Base-by-base conservation (phyloP, 768 basidiomycete genomes). In the Tylopilus sp. region DNA sequence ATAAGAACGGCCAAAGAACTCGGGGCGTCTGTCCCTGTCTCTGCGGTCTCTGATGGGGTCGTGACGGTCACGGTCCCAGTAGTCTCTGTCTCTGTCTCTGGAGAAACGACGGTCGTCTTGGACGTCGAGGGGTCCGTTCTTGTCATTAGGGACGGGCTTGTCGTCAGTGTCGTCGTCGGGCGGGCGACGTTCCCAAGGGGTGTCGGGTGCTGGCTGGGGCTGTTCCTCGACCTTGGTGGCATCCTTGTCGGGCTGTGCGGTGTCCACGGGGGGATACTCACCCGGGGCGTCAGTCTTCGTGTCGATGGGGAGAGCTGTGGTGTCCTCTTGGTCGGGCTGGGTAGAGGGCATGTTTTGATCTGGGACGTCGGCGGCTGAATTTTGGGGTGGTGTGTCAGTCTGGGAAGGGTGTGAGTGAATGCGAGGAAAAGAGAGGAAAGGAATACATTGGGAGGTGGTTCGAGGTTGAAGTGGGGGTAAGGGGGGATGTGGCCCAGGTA, bases 401-500 rank as follows among this genome's bases (percentile, higher is more conserved):
- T 64, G 56, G 28, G 54, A 57, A 25, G 63, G 55, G 36, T 21
- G 50, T 61, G 43, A 61, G 53, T 25, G 28, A 2, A 23, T 33
- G 31, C 8, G 53, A 6, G 26, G 31, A 48, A 1, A 22, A 0
- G 52, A 48, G 51, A 51, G 49, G 55, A 57, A 57, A 53, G 56
- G 57, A 28, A 28, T 69, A 70, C 73, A 69, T 74, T 73, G 53
- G 31, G 4, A 9, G 53, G 59, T 15, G 44, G 36, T 36, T 36
- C 36, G 36, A 36, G 7, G 36, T 36, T 30, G 53, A 53, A 57
- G 25, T 28, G 33, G 42, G 47, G 47, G 20, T 54, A 56, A 6
- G 66, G 55, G 9, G 48, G 40, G 47, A 69, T 68, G n/a, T 76
- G 69, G 31, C 88, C 88, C 51, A 80, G 69, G 69, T 86, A 90